Evolutionary conservation across 2,329 filamentous ascomycete genomes (phyloP), one percentile per base, ranked within the genome.

Genomic region (Nectriaceae sp.): DNA sequence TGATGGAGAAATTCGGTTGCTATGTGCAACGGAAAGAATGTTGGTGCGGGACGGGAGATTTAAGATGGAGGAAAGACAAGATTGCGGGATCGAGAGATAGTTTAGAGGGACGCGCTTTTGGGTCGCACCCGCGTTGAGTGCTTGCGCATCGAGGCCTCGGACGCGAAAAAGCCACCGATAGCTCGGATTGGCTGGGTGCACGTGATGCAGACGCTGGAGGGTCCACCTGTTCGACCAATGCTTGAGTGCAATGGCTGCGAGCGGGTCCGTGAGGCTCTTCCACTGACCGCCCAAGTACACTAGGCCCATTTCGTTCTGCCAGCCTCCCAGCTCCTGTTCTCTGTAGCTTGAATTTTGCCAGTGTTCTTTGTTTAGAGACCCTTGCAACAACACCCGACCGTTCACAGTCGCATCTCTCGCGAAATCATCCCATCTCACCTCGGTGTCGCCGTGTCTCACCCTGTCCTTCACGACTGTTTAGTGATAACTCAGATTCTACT

Each of bases 1-100:
- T 6, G 6, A 18, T 39, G 13, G 21, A 4, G 38, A 21, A 16
- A 16, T 24, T 18, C 11, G 19, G 44, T 31, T 18, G 41, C 22
- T n/a, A 10, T 24, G 39, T 41, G 22, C 10, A 41, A 15, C 8
- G 22, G 39, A 15, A 10, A 22, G n/a, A 21, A 39, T 35, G 42
- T 33, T 37, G 44, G 33, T n/a, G 44, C 45, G 21, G 21, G 44
- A 35, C 50, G 5, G n/a, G 38, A 44, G 47, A 43, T 43, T 24
- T 40, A 52, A 38, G 46, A 48, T 36, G 40, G 21, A 41, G 22
- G n/a, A 15, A 42, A n/a, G 10, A 21, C 15, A 22, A 40, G n/a
- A 21, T 6, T 22, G 38, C 21, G 21, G 38, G 38, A 15, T 13
- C 10, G 16, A 4, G 21, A n/a, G 38, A 22, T 10, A 24, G 11